Evolutionary conservation across 2,329 filamentous ascomycete species (phyloP).

Genomic region (Trichoderma citrinoviride): DNA sequence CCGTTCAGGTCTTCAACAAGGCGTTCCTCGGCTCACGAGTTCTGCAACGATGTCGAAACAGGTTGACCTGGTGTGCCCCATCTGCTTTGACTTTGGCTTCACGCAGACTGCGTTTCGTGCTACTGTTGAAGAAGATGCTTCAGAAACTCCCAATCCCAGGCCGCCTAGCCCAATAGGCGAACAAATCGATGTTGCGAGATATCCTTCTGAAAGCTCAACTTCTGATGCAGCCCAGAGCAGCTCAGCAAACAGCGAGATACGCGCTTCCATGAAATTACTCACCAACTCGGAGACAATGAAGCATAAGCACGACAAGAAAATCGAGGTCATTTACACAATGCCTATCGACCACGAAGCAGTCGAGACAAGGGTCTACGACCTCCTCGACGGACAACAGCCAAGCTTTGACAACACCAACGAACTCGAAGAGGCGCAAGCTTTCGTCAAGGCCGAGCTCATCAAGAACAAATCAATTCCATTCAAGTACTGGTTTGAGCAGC

Average conservation of each 20-base stretch:
- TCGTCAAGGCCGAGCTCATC: conserved; percentile 10
- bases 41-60: neutral
- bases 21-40: neutral
- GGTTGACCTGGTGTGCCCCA: conserved; percentile 17
- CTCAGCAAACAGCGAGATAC: neutral
- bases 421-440: neutral
- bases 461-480: conserved; percentile 10
- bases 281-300: conserved; percentile 1
- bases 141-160: neutral
- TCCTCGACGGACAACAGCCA: neutral
- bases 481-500: conserved; percentile 17
- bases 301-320: neutral
- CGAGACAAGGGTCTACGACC: neutral
- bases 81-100: conserved; percentile 19
- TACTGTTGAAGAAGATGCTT: neutral
- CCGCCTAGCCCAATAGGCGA: neutral
- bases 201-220: neutral
- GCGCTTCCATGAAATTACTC: neutral
- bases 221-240: neutral
- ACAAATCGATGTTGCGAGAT: neutral
- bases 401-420: neutral
- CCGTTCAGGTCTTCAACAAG: neutral
- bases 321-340: conserved; percentile 3
- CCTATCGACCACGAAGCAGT: conserved; percentile 5
- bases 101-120: conserved; percentile 6